Evolutionary conservation across 2,329 filamentous ascomycete genomes (phyloP).

Genomic region (Nigrograna mackinnonii): DNA sequence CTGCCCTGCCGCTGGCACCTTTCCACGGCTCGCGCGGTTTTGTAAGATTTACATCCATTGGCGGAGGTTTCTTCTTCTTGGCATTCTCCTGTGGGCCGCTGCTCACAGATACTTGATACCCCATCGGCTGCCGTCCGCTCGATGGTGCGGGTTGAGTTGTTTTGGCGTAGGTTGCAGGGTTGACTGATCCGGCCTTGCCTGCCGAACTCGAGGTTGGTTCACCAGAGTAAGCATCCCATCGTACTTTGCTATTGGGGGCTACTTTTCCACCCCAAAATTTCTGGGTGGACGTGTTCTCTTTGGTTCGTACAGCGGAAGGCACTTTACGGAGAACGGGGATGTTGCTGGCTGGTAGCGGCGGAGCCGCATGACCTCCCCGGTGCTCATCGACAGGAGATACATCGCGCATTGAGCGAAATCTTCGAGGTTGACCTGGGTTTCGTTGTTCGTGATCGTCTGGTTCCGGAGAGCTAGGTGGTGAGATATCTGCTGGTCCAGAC

Average conservation of each 20-base stretch:
- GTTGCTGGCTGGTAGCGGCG: slow-evolving; percentile 20
- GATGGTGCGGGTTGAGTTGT: slow-evolving; percentile 14
- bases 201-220: slow-evolving; percentile 61
- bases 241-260: slow-evolving; percentile 36
- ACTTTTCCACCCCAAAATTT: slow-evolving; percentile 43
- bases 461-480: slow-evolving; percentile 44
- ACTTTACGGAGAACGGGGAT: slow-evolving; percentile 40
- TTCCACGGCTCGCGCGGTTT: slow-evolving; percentile 62
- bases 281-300: slow-evolving; percentile 22
- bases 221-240: slow-evolving; percentile 70
- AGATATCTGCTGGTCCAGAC: slow-evolving; percentile 37
- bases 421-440: slow-evolving; percentile 19
- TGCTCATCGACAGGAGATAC: slow-evolving; percentile 45
- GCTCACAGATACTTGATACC: slow-evolving; percentile 37
- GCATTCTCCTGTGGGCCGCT: slow-evolving; percentile 24
- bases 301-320: slow-evolving; percentile 20
- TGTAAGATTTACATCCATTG: slow-evolving; percentile 51
- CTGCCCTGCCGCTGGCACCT: slow-evolving; percentile 70
- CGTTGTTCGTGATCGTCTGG: slow-evolving; percentile 25
- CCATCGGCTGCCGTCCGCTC: slow-evolving; percentile 20
- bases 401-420: slow-evolving; percentile 39
- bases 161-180: slow-evolving; percentile 49
- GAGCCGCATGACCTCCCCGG: slow-evolving; percentile 15
- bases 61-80: slow-evolving; percentile 24
- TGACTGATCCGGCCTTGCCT: slow-evolving; percentile 61